Base-by-base conservation (phyloP, 2,329 filamentous ascomycete genomes). In the Akanthomyces lecanii region DNA sequence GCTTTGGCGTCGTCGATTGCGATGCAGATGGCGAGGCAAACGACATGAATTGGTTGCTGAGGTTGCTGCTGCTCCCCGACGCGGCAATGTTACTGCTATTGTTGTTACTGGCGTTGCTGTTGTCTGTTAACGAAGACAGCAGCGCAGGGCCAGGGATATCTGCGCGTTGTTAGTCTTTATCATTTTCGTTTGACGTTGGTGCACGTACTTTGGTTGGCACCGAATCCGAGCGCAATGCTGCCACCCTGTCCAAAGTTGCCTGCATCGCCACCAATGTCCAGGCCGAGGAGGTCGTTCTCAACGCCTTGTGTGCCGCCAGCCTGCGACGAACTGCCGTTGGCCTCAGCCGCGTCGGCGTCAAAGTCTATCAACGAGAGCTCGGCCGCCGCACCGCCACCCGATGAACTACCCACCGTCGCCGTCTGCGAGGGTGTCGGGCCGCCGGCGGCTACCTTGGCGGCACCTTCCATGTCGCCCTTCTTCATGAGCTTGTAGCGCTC, bases 301-400 rank as follows among this genome's bases (percentile, higher is more conserved):
- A 98, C 75, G 16, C 90, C 51, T 14, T 61, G 59, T 30, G 59
- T 61, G 36, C 38, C 88, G 61, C 85, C 87, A 1, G 85, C 78
- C 63, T 85, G 83, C 16, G 79, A 74, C 25, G 72, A 67, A 51
- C 79, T 74, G 30, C 81, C 79, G 62, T 79, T 80, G 47, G 82
- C 78, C 45, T 88, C 86, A 18, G 86, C 68, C 8, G 87, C 71
- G 53, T 87, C 84, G 5, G 76, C 88, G 65, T 89, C 91, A 70
- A 99, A 93, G 73, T 99, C 95, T 71, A 99, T 99, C 66, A 99
- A 78, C 5, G 95, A 98, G 25, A 97, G 78, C 74, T 97, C 93
- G 70, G 92, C 82, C 5, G 78, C 77, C 8, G 82, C 76, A 12
- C 67, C 70, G 10, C 67, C 66, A 7, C 67, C 67, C 50, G 60